These are phyloP conservation scores for Coniferiporia sulphurascens DNA, from an alignment of 1,284 basidiomycete species.

Conservation along the genomic window DNA sequence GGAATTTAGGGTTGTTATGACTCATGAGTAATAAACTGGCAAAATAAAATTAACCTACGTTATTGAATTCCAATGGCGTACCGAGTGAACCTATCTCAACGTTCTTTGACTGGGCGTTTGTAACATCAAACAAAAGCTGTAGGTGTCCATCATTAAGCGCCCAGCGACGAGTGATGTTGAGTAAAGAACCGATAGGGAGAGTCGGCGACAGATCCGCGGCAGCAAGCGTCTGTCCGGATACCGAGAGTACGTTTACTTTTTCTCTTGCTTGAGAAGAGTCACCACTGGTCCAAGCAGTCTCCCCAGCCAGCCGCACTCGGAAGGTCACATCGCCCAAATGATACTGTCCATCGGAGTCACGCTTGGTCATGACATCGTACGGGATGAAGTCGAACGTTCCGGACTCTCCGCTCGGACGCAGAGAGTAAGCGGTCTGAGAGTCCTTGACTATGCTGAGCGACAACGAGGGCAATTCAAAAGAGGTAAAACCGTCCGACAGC, in stretches of 20 bases:
- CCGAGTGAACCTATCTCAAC: slow-evolving; percentile 55
- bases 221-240: slow-evolving; percentile 42
- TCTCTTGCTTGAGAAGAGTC: slow-evolving; percentile 44
- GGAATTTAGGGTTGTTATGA: background rate
- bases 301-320: slow-evolving; percentile 42
- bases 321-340: slow-evolving; percentile 57
- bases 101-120: slow-evolving; percentile 40
- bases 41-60: slow-evolving; percentile 30
- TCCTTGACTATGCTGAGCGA: slow-evolving; percentile 48
- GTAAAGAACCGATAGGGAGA: slow-evolving; percentile 38
- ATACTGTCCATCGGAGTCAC: slow-evolving; percentile 46
- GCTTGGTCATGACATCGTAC: slow-evolving; percentile 45
- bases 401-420: slow-evolving; percentile 33
- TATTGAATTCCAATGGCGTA: slow-evolving; percentile 53
- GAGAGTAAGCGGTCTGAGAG: slow-evolving; percentile 52
- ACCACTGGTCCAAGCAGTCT: slow-evolving; percentile 42
- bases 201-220: slow-evolving; percentile 47
- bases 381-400: slow-evolving; percentile 51
- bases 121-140: slow-evolving; percentile 47
- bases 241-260: slow-evolving; percentile 35
- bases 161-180: slow-evolving; percentile 53
- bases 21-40: background rate
- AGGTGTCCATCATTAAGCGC: slow-evolving; percentile 38
- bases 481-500: slow-evolving; percentile 43
- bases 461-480: slow-evolving; percentile 43